phyloP scores from a whole-genome alignment of 139 green algal genomes.

The Chlamydomonas urium region DNA sequence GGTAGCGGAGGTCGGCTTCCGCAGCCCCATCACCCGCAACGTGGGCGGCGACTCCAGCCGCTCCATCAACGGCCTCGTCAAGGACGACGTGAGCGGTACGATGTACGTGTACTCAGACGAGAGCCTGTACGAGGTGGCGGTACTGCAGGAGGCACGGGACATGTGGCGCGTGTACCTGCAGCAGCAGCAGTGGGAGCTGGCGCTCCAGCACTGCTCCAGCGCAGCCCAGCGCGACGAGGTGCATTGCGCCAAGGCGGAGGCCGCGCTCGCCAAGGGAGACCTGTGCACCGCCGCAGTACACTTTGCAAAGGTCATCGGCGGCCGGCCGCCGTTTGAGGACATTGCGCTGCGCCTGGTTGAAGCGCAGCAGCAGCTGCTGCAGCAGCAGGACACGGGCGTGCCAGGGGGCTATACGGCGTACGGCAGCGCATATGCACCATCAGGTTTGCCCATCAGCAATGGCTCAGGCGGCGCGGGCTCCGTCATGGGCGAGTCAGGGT shows the following conservation, averaged over 20 bases:
- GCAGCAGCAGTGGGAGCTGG: constrained; percentile 46
- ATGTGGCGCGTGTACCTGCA: constrained; percentile 83
- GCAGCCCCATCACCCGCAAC: constrained; percentile 19
- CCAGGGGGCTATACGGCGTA: no score
- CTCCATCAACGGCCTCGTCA: neutral
- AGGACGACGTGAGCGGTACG: constrained; percentile 22
- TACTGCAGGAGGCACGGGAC: constrained; percentile 58
- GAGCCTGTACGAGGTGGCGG: constrained; percentile 59
- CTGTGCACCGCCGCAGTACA: constrained; percentile 43
- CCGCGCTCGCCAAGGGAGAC: constrained; percentile 42
- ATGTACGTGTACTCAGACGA: constrained; percentile 38
- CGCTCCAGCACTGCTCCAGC: constrained; percentile 35
- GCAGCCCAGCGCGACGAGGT: constrained; percentile 61
- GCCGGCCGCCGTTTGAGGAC: constrained; percentile 81
- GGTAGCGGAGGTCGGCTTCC: constrained; percentile 21
- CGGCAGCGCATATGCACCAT: no score
- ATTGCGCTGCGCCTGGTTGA: constrained; percentile 76
- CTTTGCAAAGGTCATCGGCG: constrained; percentile 52
- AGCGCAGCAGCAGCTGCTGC: constrained; percentile 12
- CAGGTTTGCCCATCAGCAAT: no score
- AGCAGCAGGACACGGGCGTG: constrained; percentile 11
- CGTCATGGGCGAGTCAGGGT: constrained; percentile 9
- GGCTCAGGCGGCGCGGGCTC: no score
- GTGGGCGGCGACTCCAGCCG: constrained; percentile 12
- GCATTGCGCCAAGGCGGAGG: constrained; percentile 38